phyloP scores from a whole-genome alignment of 768 basidiomycete species.

The Boletus vermiculosoides region DNA sequence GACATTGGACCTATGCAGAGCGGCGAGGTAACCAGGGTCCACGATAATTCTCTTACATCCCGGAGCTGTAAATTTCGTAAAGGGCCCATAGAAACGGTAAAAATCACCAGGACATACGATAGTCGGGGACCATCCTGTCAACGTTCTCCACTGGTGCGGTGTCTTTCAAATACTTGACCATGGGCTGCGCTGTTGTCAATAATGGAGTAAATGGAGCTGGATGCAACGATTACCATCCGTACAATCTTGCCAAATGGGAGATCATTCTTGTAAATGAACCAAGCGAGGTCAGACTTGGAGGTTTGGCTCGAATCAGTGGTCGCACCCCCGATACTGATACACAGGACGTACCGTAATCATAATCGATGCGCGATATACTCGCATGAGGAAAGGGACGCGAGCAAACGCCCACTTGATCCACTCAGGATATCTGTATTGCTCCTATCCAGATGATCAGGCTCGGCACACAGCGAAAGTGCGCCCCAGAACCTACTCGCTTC shows the following conservation, averaged over 20 bases:
- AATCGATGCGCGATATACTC: conserved; percentile 43
- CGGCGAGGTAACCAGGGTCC: conserved; percentile 46
- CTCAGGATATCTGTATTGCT: not conserved
- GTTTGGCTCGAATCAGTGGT: not conserved
- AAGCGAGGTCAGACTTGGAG: conserved; percentile 1
- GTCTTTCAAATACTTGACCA: not conserved
- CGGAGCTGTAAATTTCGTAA: conserved; percentile 36
- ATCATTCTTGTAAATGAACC: not conserved
- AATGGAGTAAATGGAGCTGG: not conserved
- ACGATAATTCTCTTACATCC: conserved; percentile 63
- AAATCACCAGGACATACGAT: conserved; percentile 1
- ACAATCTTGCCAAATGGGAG: not conserved
- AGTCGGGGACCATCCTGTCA: conserved; percentile 1
- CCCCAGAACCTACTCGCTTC: conserved; percentile 31
- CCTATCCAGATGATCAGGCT: not conserved
- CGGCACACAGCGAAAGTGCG: conserved; percentile 11
- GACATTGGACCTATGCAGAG: conserved; percentile 48
- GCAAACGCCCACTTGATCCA: conserved; percentile 3
- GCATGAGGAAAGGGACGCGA: not conserved
- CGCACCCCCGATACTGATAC: not conserved
- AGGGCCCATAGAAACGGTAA: not conserved
- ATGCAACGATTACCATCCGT: not conserved
- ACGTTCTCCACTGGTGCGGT: not conserved
- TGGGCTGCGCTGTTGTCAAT: not conserved
- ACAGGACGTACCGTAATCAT: conserved; percentile 35